Percentiles rank a stretch among this genome's conserved stretches.
These are phyloP conservation scores for Tricholoma saponaceum DNA, from an alignment of 768 basidiomycete genomes.

Conservation along the genomic window DNA sequence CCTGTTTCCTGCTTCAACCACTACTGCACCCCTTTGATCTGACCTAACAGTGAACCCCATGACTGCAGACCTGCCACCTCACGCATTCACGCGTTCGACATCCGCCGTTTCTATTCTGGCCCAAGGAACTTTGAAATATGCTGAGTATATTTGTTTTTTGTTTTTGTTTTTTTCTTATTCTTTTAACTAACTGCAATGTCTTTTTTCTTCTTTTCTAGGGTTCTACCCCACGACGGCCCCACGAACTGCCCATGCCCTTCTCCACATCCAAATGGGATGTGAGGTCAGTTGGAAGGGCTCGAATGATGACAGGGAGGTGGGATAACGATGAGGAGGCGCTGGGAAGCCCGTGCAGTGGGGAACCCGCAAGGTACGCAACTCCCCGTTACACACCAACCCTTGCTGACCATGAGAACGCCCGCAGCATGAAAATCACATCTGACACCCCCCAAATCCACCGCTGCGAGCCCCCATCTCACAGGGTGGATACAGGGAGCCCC, in stretches of 20 bases:
- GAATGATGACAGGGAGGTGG: background rate
- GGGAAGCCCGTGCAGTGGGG: background rate
- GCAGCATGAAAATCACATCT: background rate
- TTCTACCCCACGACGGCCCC: background rate
- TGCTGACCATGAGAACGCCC: background rate
- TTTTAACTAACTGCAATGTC: background rate
- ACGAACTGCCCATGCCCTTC: background rate
- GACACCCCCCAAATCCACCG: background rate
- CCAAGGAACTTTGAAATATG: background rate
- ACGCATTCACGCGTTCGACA: too few relatives aligned
- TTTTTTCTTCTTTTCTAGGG: constrained; percentile 73
- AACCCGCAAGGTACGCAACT: background rate
- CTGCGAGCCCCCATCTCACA: background rate
- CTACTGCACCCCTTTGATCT: too few relatives aligned
- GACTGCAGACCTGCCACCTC: too few relatives aligned
- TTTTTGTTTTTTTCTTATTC: background rate
- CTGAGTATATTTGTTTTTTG: background rate
- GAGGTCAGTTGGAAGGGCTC: background rate
- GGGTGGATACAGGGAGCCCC: background rate
- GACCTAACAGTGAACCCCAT: too few relatives aligned
- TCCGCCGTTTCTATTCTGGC: too few relatives aligned
- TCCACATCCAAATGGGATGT: background rate
- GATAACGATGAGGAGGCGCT: background rate
- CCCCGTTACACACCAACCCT: background rate
- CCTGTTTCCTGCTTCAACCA: too few relatives aligned